phyloP scores from a whole-genome alignment of 257 asterid species.

The Solanum medicagineum region DNA sequence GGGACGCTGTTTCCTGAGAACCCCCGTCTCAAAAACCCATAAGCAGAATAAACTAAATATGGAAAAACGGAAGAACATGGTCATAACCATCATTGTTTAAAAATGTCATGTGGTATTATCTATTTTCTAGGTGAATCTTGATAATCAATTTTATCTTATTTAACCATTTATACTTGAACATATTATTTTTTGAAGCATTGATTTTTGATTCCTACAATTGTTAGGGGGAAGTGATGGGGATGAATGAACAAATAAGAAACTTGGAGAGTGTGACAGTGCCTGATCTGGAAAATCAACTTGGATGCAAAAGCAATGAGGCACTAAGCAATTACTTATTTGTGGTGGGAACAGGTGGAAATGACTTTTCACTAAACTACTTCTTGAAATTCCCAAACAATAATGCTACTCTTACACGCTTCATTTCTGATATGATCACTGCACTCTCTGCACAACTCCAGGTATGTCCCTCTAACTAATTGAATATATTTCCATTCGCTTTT shows the following conservation, averaged over 20 bases:
- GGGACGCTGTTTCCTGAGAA: too few relatives aligned
- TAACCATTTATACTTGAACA: background rate
- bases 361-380: conserved; percentile 54
- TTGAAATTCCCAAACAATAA: conserved; percentile 11
- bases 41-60: too few relatives aligned
- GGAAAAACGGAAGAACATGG: too few relatives aligned
- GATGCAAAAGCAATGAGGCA: background rate
- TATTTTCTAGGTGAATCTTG: background rate
- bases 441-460: conserved; percentile 54
- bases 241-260: conserved; percentile 47
- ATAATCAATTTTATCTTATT: background rate
- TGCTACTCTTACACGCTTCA: conserved; percentile 40
- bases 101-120: background rate
- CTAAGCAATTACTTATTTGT: conserved; percentile 39
- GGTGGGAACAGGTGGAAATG: conserved; percentile 76
- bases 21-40: too few relatives aligned
- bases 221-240: conserved; percentile 45
- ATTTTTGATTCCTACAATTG: background rate
- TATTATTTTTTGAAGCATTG: background rate
- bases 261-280: conserved; percentile 47
- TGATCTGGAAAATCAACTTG: conserved; percentile 33
- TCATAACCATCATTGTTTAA: too few relatives aligned
- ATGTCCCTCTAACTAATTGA: background rate
- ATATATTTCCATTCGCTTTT: background rate
- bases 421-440: conserved; percentile 24